phyloP scores from a whole-genome alignment of 2,329 filamentous ascomycete genomes.

The Verticillium albo-atrum region DNA sequence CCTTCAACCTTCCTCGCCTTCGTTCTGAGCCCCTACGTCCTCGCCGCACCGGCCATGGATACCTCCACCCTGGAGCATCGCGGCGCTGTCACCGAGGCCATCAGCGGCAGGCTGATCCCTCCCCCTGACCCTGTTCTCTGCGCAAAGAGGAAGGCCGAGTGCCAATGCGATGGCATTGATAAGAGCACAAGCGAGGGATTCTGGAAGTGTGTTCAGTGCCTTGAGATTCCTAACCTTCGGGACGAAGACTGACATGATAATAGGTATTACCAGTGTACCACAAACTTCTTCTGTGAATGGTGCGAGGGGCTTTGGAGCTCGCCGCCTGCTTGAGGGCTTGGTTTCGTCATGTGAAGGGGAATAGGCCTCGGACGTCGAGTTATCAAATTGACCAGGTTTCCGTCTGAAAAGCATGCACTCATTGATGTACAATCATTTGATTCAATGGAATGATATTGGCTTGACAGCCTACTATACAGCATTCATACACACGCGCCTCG shows the following conservation, averaged over 20 bases:
- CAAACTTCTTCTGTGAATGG: slow-evolving; percentile 23
- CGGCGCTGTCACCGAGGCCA: neutral
- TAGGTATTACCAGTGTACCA: slow-evolving; percentile 30
- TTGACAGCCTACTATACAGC: slow-evolving; percentile 13
- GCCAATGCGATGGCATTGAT: slow-evolving; percentile 21
- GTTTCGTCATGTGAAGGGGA: no score
- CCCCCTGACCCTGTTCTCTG: slow-evolving; percentile 2
- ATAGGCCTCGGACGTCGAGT: no score
- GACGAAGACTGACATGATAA: neutral
- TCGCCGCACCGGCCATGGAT: neutral
- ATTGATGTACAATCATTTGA: neutral
- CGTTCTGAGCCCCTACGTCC: slow-evolving; percentile 10
- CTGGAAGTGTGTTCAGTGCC: slow-evolving; percentile 13
- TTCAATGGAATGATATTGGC: slow-evolving; percentile 3
- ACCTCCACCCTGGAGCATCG: neutral
- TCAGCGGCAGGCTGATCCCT: slow-evolving; percentile 8
- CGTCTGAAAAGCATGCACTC: no score
- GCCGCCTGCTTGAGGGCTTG: neutral
- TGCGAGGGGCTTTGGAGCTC: slow-evolving; percentile 3
- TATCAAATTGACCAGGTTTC: no score
- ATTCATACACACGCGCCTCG: slow-evolving; percentile 10
- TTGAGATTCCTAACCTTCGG: rapidly evolving
- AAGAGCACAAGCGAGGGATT: neutral
- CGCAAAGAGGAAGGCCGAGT: slow-evolving; percentile 10
- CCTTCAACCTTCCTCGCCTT: neutral